phyloP scores from a whole-genome alignment of 257 asterid genomes.

The Solanum etuberosum region DNA sequence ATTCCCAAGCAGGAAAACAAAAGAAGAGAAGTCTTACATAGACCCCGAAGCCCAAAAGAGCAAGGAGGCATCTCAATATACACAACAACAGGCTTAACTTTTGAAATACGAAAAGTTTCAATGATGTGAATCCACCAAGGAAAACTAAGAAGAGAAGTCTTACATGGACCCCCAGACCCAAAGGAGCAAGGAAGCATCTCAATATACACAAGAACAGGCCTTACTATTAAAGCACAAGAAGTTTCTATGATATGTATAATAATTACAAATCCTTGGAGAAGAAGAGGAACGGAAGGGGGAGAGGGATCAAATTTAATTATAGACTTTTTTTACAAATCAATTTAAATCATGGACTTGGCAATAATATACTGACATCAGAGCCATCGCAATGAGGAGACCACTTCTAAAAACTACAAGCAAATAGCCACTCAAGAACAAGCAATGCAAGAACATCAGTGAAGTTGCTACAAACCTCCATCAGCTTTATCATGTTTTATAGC shows the following conservation, averaged over 20 bases:
- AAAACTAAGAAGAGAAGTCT: background rate
- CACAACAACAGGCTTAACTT: background rate
- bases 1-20: background rate
- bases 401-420: background rate
- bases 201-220: background rate
- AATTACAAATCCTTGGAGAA: background rate
- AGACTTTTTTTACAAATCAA: background rate
- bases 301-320: background rate
- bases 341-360: background rate
- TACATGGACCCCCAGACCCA: background rate
- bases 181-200: background rate
- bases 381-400: background rate
- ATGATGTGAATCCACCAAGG: background rate
- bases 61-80: background rate
- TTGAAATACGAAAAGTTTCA: background rate
- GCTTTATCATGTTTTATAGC: background rate
- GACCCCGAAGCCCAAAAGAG: background rate
- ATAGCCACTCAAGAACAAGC: background rate
- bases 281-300: background rate
- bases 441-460: background rate
- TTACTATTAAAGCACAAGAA: background rate
- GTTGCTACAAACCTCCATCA: constrained; percentile 7
- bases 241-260: background rate
- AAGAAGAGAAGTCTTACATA: background rate
- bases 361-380: background rate